Percentiles rank a stretch among this genome's conserved stretches.
Conservation (phyloP, 352 stramenopile genomes). For the Globisporangium orthogonon region DNA sequence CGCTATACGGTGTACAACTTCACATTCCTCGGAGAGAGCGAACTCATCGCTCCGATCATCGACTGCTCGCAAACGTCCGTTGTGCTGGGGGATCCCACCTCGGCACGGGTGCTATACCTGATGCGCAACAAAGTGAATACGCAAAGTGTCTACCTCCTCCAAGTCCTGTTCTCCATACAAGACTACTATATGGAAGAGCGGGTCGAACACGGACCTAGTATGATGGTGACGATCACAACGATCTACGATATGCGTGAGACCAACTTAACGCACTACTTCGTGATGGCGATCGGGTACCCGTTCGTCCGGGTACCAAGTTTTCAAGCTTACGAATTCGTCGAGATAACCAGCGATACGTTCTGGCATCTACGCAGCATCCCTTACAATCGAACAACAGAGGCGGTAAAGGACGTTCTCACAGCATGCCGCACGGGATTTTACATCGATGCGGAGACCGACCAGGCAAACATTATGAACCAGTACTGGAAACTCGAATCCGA, state of each 20-base stretch:
- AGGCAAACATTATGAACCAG: conserved; percentile 27
- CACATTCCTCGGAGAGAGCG: conserved; percentile 13
- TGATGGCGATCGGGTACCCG: conserved; percentile 21
- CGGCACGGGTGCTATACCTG: background rate
- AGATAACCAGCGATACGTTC: background rate
- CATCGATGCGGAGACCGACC: conserved; percentile 15
- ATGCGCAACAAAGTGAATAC: background rate
- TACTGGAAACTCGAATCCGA: conserved; percentile 17
- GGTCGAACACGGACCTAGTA: background rate
- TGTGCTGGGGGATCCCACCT: background rate
- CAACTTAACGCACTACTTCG: conserved; percentile 5
- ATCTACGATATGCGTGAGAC: conserved; percentile 8
- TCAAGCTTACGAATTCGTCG: background rate
- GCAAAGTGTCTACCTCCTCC: background rate
- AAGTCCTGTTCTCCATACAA: background rate
- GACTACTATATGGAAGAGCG: conserved; percentile 2
- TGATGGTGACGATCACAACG: conserved; percentile 2
- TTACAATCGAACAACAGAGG: background rate
- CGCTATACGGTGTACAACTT: conserved; percentile 10
- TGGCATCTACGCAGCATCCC: conserved; percentile 8
- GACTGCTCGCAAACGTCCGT: conserved; percentile 2
- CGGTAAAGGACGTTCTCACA: conserved; percentile 15
- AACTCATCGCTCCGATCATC: conserved; percentile 27
- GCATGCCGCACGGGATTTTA: conserved; percentile 32
- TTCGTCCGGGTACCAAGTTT: conserved; percentile 4